A percentile compares a stretch with the other conserved stretches of the same genome.
Conservation (phyloP, 129 eudicot species). For the Helianthus annuus region DNA sequence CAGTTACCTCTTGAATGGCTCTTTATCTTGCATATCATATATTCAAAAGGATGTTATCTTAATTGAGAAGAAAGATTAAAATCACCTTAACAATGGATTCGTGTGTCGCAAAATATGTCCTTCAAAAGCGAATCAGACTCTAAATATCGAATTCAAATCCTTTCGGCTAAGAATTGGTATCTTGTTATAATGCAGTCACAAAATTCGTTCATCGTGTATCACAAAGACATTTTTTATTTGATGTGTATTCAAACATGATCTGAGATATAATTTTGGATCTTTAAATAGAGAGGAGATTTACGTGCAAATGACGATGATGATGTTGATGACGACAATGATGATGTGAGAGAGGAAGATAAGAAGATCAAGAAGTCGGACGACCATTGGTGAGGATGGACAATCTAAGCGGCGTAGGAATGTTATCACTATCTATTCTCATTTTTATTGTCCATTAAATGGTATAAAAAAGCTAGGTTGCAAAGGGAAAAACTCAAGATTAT, state of each 20-base stretch:
- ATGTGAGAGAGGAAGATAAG: constrained; percentile 5
- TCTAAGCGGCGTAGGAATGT: constrained; percentile 23
- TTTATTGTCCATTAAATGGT: background rate
- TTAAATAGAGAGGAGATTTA: constrained; percentile 1
- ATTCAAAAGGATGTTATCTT: constrained; percentile 4
- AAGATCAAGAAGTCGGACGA: constrained; percentile 3
- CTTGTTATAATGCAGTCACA: constrained; percentile 9
- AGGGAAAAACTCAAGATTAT: no score
- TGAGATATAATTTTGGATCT: constrained; percentile 8
- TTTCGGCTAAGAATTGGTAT: background rate
- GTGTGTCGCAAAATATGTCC: constrained; percentile 13
- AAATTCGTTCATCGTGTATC: constrained; percentile 14
- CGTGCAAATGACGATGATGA: background rate
- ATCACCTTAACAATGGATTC: constrained; percentile 21
- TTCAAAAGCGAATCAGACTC: background rate
- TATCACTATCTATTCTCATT: background rate
- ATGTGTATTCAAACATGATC: background rate
- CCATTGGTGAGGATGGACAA: constrained; percentile 27
- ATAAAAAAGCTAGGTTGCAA: no score
- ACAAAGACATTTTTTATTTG: background rate
- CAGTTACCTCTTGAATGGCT: background rate
- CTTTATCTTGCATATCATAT: background rate
- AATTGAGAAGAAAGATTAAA: constrained; percentile 1
- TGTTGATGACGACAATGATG: background rate
- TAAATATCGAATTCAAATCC: background rate